Percentiles rank a stretch among this genome's conserved stretches.
phyloP scores from a whole-genome alignment of 495 filamentous ascomycete species.

The Penicillium lagena region DNA sequence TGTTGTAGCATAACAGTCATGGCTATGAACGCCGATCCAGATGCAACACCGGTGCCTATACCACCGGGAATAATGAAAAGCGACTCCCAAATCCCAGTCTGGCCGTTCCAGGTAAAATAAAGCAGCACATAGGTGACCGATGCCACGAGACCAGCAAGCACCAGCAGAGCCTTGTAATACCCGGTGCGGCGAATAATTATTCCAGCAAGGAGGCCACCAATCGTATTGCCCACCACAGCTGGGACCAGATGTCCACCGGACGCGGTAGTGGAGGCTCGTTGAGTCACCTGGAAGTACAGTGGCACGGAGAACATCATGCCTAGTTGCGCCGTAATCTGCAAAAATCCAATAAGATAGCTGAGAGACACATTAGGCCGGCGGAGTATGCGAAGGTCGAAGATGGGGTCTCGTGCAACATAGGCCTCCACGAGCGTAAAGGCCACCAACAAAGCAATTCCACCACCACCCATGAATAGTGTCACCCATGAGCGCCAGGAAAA shows the following conservation, averaged over 20 bases:
- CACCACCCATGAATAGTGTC: constrained; percentile 8
- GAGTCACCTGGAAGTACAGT: constrained; percentile 64
- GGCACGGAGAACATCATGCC: constrained; percentile 48
- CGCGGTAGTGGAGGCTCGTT: constrained; percentile 43
- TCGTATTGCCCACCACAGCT: constrained; percentile 57
- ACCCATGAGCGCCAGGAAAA: constrained; percentile 50
- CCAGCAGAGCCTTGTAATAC: constrained; percentile 48
- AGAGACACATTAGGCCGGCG: constrained; percentile 45
- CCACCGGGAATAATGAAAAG: constrained; percentile 57
- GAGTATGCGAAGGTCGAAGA: constrained; percentile 55
- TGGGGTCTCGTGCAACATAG: constrained; percentile 49
- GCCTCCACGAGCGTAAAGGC: constrained; percentile 48
- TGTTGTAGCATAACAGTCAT: constrained; percentile 48
- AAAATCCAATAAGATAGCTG: constrained; percentile 45
- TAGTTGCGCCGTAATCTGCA: constrained; percentile 53
- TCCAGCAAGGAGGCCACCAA: constrained; percentile 56
- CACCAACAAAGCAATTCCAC: constrained; percentile 24
- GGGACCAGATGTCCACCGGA: constrained; percentile 59
- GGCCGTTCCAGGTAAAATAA: constrained; percentile 54
- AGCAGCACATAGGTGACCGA: constrained; percentile 48
- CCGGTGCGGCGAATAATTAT: constrained; percentile 53
- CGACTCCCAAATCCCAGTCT: constrained; percentile 53
- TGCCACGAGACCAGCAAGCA: constrained; percentile 44
- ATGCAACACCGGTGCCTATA: constrained; percentile 49
- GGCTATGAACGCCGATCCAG: constrained; percentile 48